Base-by-base conservation (phyloP, 805 yeast species). In the Brettanomyces custersianus region DNA sequence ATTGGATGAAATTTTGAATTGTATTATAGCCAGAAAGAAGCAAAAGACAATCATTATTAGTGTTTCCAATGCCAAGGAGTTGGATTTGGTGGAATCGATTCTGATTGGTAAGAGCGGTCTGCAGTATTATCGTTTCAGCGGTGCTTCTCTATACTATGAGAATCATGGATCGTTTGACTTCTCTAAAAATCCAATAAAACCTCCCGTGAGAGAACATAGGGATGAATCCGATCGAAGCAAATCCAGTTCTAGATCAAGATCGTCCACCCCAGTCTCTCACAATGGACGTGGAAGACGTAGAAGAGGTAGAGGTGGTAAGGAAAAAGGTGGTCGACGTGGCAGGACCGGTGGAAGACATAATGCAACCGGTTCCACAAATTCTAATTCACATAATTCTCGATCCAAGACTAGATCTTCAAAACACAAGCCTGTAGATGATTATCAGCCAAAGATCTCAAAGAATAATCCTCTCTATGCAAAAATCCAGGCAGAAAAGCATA, bases 81-180 rank as follows among this genome's bases (percentile, higher is more conserved):
- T 82, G 42, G 94, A 87, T 50, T 59, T 87, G 31, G 65, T 87
- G 5, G 96, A 87, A 54, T 82, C 88, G 0, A 65, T 80, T 31
- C 50, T 86, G 11, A 62, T 81, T n/a, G 96, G 95, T 2, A 75
- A 83, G 47, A 63, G 63, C 25, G 52, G 50, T 9, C 56, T 84
- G 26, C 68, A 70, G 41, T 80, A 81, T 49, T 69, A 68, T 40
- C 70, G 94, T 45, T 70, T 79, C 46, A 74, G 86, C 18, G 84
- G 85, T 12, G 65, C 75, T 1, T 70, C 79, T 15, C 55, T 80
- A 18, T 56, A 55, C 33, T 57, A 57, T 33, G 58, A 53, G 25
- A 53, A 50, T 25, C 58, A 57, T 37, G 61, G 58, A 0, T 48
- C 55, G 0, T 56, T 54, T 35, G 49, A 55, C 36, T 52, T 54